Base-by-base conservation (phyloP, 306 rosid genomes). In the Echinosophora koreensis region DNA sequence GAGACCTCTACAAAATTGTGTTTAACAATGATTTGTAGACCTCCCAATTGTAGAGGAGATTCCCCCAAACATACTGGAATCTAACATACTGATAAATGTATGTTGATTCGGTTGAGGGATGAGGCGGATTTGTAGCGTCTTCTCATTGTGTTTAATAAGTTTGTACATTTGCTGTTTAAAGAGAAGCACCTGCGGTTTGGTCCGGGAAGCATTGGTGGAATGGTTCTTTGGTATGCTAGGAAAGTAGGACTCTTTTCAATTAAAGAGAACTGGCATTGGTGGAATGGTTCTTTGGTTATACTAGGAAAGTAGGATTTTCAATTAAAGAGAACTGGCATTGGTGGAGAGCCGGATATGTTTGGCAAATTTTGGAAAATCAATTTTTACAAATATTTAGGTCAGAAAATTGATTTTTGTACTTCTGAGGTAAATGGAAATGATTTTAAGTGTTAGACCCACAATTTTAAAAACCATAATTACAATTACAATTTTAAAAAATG, bases 11-110 rank as follows among this genome's bases (percentile, higher is more conserved):
- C 4, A 5, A 42, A 42, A 30, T 65, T 10, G 51, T 6, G 37
- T 15, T 35, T 15, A 42, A 41, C 44, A 16, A 58, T 34, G 81
- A 37, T 46, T 77, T 56, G 11, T 42, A 30, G 67, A 66, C 0
- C 28, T 10, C 61, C 13, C 35, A 68, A 44, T 59, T 57, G 56
- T 46, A 6, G 52, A 17, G 30, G 47, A 54, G 34, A 10, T 77
- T 66, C 55, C 56, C 3, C n/a, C 15, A 37, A 46, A 22, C 9
- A 10, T 3, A 49, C 2, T 13, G 52, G 51, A 64, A 37, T 39
- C 38, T 3, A 37, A 64, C 9, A 27, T 38, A 11, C 11, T 11
- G 44, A 39, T 39, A 39, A 2, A 41, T 49, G 50, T 63, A 49
- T 35, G 63, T 50, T 34, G 47, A 17, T 63, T 13, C 18, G 6